Evolutionary conservation across 106 monocot species (phyloP).

Genomic region (Vanilla planifolia): DNA sequence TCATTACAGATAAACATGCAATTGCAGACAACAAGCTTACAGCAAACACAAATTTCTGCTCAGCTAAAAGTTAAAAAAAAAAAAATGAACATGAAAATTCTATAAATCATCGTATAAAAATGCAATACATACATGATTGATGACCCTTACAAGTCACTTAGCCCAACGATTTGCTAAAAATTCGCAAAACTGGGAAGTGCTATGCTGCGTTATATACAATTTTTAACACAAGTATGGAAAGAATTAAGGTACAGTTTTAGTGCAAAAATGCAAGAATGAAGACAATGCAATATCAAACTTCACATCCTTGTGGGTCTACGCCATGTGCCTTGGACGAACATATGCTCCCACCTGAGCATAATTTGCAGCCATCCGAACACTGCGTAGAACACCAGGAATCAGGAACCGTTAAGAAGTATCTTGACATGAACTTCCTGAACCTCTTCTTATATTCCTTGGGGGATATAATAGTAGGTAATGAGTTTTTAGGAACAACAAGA

Average conservation of each 20-base stretch:
- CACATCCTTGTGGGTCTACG: background rate
- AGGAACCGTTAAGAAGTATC: conserved; percentile 80
- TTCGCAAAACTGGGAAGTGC: conserved; percentile 7
- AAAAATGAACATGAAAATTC: no score
- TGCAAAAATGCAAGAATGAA: conserved; percentile 7
- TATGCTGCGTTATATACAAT: no score
- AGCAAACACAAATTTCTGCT: no score
- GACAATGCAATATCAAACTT: background rate
- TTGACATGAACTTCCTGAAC: conserved; percentile 73
- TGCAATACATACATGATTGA: no score
- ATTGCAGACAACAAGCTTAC: no score
- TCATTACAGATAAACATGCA: no score
- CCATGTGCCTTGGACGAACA: background rate
- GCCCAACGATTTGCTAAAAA: conserved; percentile 14
- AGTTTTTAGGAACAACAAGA: conserved; percentile 66
- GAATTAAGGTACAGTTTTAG: background rate
- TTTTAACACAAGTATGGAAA: no score
- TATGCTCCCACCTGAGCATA: conserved; percentile 3
- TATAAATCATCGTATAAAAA: no score
- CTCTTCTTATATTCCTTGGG: conserved; percentile 88
- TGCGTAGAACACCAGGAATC: conserved; percentile 47
- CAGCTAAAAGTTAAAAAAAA: no score
- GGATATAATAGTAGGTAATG: conserved; percentile 60
- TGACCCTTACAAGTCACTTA: no score
- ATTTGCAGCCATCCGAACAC: conserved; percentile 27